Evolutionary conservation across 768 basidiomycete species (phyloP).

Genomic region (Leccinum truebloodii): DNA sequence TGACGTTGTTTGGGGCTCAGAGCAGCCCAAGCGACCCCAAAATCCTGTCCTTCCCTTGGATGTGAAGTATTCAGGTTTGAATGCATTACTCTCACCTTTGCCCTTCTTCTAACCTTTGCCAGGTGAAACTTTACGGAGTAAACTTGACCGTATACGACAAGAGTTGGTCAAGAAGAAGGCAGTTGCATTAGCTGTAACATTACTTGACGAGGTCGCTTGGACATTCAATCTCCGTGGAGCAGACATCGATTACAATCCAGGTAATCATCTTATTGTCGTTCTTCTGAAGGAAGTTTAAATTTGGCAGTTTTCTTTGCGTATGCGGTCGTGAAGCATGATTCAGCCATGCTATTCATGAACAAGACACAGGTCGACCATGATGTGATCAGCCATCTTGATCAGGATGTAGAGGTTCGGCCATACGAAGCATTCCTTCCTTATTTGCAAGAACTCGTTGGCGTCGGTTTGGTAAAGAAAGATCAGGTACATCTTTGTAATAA

Average conservation of each 20-base stretch:
- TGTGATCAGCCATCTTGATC: conserved; percentile 50
- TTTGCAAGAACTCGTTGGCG: conserved; percentile 50
- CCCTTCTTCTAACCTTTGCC: background rate
- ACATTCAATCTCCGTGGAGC: conserved; percentile 89
- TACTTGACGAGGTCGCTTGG: conserved; percentile 96
- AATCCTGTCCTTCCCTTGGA: conserved; percentile 69
- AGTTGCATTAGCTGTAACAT: conserved; percentile 73
- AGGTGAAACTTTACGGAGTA: conserved; percentile 65
- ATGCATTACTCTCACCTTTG: background rate
- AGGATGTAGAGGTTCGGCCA: conserved; percentile 61
- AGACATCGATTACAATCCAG: conserved; percentile 89
- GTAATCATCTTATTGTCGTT: conserved; percentile 27
- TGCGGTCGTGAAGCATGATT: conserved; percentile 66
- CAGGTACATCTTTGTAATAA: conserved; percentile 24
- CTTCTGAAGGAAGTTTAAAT: background rate
- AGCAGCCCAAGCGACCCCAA: conserved; percentile 67
- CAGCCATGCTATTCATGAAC: conserved; percentile 70
- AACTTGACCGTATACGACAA: conserved; percentile 66
- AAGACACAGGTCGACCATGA: conserved; percentile 43
- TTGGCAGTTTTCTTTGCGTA: conserved; percentile 86
- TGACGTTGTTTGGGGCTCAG: conserved; percentile 70
- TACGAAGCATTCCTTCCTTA: conserved; percentile 71
- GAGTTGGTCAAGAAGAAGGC: conserved; percentile 58
- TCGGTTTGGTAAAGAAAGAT: conserved; percentile 36
- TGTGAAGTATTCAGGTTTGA: conserved; percentile 69